These are phyloP conservation scores for Bryoglossum gracile DNA, from an alignment of 495 filamentous ascomycete species.

Conservation along the genomic window DNA sequence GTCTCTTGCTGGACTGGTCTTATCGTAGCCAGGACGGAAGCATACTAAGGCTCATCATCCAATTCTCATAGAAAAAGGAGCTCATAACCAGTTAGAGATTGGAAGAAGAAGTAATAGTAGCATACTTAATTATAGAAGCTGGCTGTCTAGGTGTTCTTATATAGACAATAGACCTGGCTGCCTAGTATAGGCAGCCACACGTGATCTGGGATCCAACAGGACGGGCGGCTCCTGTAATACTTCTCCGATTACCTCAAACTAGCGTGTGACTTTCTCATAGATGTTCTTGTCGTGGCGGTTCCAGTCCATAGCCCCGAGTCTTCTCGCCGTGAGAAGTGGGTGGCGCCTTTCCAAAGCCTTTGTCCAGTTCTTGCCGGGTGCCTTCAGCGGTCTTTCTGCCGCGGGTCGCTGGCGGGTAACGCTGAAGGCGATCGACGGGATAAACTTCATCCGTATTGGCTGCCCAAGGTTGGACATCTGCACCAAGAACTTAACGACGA, in stretches of 20 bases:
- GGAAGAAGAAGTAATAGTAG: slow-evolving; percentile 24
- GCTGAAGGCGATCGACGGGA: slow-evolving; percentile 8
- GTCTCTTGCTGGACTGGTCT: too few species aligned
- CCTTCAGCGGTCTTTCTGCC: slow-evolving; percentile 5
- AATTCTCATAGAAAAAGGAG: too few species aligned
- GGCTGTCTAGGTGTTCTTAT: slow-evolving; percentile 4
- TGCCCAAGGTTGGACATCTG: slow-evolving; percentile 7
- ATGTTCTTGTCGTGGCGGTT: slow-evolving; percentile 30
- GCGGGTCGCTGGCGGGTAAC: slow-evolving; percentile 8
- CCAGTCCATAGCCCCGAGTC: slow-evolving; percentile 22
- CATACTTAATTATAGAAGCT: slow-evolving; percentile 5
- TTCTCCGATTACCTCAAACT: too few species aligned
- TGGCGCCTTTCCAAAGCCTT: slow-evolving; percentile 24
- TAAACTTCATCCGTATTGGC: slow-evolving; percentile 10
- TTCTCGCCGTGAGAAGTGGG: slow-evolving; percentile 22
- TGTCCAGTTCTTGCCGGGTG: slow-evolving; percentile 9
- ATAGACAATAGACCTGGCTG: slow-evolving; percentile 4
- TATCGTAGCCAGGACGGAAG: too few species aligned
- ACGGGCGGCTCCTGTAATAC: slow-evolving; percentile 25
- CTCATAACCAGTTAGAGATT: slow-evolving; percentile 23
- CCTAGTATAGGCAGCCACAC: not conserved
- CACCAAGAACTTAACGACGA: slow-evolving; percentile 6
- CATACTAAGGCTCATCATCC: too few species aligned
- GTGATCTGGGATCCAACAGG: slow-evolving; percentile 4
- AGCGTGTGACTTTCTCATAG: slow-evolving; percentile 33